phyloP scores from a whole-genome alignment of 2,329 filamentous ascomycete species.

The Fonsecaea monophora region DNA sequence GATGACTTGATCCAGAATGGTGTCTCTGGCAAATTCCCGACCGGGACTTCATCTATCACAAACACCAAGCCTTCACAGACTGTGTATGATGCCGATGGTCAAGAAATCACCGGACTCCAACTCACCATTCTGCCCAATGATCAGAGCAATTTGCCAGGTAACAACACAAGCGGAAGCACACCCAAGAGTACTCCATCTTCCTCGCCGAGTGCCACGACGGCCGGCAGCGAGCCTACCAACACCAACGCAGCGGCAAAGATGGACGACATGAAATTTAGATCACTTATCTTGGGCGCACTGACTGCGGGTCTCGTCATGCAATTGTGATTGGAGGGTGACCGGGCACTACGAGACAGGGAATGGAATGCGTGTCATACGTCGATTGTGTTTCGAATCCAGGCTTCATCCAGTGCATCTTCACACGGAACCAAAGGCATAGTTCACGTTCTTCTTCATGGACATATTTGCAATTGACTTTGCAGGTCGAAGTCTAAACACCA shows the following conservation, averaged over 20 bases:
- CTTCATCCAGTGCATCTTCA: slow-evolving; percentile 21
- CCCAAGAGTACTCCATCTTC: slow-evolving; percentile 38
- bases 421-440: slow-evolving; percentile 25
- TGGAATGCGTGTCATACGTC: slow-evolving; percentile 2
- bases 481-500: slow-evolving; percentile 30
- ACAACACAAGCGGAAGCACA: slow-evolving; percentile 45
- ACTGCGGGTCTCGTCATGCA: slow-evolving; percentile 32
- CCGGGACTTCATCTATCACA: slow-evolving; percentile 67
- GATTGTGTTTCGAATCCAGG: slow-evolving; percentile 13
- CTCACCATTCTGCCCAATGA: slow-evolving; percentile 62
- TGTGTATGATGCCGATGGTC: slow-evolving; percentile 64
- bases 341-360: not conserved
- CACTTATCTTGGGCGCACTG: slow-evolving; percentile 30
- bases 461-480: slow-evolving; percentile 36
- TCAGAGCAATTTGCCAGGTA: slow-evolving; percentile 63
- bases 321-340: slow-evolving; percentile 14
- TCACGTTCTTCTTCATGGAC: slow-evolving; percentile 35
- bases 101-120: slow-evolving; percentile 67
- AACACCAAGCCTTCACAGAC: slow-evolving; percentile 62
- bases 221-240: slow-evolving; percentile 25
- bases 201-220: slow-evolving; percentile 22
- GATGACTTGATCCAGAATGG: slow-evolving; percentile 78
- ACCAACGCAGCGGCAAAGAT: slow-evolving; percentile 33
- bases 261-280: slow-evolving; percentile 26
- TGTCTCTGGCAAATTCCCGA: slow-evolving; percentile 65